Evolutionary conservation across 495 filamentous ascomycete genomes (phyloP), one percentile per base, ranked within the genome.

Genomic region (Aspergillus sparsus): DNA sequence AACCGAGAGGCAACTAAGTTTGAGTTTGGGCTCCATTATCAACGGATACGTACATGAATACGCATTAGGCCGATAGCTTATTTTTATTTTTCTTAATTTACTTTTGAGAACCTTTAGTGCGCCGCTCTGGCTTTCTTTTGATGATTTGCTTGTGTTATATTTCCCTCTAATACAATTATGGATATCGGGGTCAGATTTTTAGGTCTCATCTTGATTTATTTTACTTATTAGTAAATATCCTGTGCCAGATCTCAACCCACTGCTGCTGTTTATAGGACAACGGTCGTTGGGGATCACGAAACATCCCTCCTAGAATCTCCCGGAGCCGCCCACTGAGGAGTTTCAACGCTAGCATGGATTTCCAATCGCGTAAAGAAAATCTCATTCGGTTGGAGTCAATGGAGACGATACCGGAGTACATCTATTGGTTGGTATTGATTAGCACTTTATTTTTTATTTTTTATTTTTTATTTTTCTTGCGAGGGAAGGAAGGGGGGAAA

Each of bases 341-440:
- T 69, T 96, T 97, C 64, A 97, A 74, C 0, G 87, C 92, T 8
- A 97, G 80, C 81, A 94, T 88, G 0, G 85, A 86, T 77, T 92
- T 96, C 92, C 92, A 97, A 66, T 94, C 89, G n/a, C 85, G 80
- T 2, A 93, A 80, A 27, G 88, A 79, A 70, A 97, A 97, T n/a
- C 90, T 83, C n/a, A 93, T 79, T 33, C 91, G 82, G 74, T 95
- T 93, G 9, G 89, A 84, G 71, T 96, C 92, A 51, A 98, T 83
- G 7, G 91, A 84, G 31, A 95, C 77, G 5, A 96, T 88, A 6
- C 94, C 94, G 5, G 93, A 83, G 70, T 90, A 93, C 80, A 95
- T 83, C 83, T 89, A 52, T 53, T 15, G 1, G 10, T 18, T 6
- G 15, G 16, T 47, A 6, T 18, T 6, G 15, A 16, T 47, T 47